Base-by-base conservation (phyloP, 1,139 yeast genomes). In the Hyphopichia burtonii region DNA sequence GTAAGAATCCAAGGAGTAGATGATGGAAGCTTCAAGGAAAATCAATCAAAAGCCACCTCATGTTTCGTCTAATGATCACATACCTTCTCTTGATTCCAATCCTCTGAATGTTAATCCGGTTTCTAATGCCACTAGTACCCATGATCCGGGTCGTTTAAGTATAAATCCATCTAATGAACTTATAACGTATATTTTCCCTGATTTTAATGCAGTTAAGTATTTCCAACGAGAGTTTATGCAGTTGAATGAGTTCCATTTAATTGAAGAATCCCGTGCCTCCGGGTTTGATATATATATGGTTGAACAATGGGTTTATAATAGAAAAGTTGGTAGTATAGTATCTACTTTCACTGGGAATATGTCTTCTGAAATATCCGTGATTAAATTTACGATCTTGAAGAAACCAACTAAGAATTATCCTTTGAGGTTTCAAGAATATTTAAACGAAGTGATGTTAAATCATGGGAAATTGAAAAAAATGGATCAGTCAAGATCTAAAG, bases 271-370 rank as follows among this genome's bases (percentile, higher is more conserved):
- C 1, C 65, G 65, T 15, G 69, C 82, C 5, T 53, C 68, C 1
- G 98, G 98, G 1, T 88, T 86, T 58, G 98, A 93, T 59, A 77
- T 87, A 22, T 93, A 93, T 56, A 71, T 93, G 38, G 96, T 91
- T 11, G 98, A 93, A 58, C 97, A 91, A 61, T 93, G 99, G 98
- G 84, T 87, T 3, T 76, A 85, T 34, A 83, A 82, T 44, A 69
- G 98, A 33, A 74, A 77, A 41, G 68, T 82, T 18, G 82, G 88
- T 30, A 73, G 84, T 0, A 74, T 86, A 7, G 84, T 91, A 20
- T 80, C 93, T 1, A 80, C 94, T 0, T 93, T 78, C 57, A 91
- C 98, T 0, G 98, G 98, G 2, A 87, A 89, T 55, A 62, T 78
- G 9, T 71, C 71, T 22, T 87, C 89, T 51, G 66, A 68, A 34